These are phyloP conservation scores for Dendrostoma leiphaemia DNA, from an alignment of 2,329 filamentous ascomycete genomes.

Conservation along the genomic window DNA sequence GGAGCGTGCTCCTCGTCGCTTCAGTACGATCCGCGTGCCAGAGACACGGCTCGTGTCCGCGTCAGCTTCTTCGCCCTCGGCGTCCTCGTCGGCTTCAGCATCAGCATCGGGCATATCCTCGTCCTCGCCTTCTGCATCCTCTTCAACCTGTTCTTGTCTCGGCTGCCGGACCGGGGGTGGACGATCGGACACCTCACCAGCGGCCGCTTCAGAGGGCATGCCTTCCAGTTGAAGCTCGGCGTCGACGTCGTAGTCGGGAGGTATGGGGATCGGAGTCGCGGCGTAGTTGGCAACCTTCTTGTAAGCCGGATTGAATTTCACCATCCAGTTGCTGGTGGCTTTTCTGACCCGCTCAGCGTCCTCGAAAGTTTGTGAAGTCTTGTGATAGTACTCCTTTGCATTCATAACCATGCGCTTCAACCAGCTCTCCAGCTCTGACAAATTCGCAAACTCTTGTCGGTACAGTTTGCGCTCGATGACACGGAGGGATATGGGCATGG, in stretches of 20 bases:
- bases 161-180: slow-evolving; percentile 19
- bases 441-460: slow-evolving; percentile 63
- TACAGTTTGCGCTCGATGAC: slow-evolving; percentile 74
- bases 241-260: slow-evolving; percentile 42
- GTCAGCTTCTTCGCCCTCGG: slow-evolving; percentile 29
- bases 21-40: slow-evolving; percentile 18
- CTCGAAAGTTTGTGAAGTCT: slow-evolving; percentile 69
- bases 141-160: slow-evolving; percentile 12
- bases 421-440: slow-evolving; percentile 78
- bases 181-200: slow-evolving; percentile 6
- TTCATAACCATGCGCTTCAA: slow-evolving; percentile 87
- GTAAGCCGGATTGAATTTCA: slow-evolving; percentile 81
- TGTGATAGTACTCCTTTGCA: slow-evolving; percentile 79
- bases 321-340: slow-evolving; percentile 84
- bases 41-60: slow-evolving; percentile 19
- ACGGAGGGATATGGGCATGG: slow-evolving; percentile 75
- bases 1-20: slow-evolving; percentile 23
- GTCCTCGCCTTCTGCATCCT: slow-evolving; percentile 25
- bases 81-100: slow-evolving; percentile 30
- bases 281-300: slow-evolving; percentile 62
- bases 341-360: slow-evolving; percentile 87
- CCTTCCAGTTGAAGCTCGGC: slow-evolving; percentile 11
- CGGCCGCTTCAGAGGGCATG: slow-evolving; percentile 11
- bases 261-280: slow-evolving; percentile 71
- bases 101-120: slow-evolving; percentile 29